phyloP scores from a whole-genome alignment of 2,329 filamentous ascomycete species.

The Gyromitra esculenta region DNA sequence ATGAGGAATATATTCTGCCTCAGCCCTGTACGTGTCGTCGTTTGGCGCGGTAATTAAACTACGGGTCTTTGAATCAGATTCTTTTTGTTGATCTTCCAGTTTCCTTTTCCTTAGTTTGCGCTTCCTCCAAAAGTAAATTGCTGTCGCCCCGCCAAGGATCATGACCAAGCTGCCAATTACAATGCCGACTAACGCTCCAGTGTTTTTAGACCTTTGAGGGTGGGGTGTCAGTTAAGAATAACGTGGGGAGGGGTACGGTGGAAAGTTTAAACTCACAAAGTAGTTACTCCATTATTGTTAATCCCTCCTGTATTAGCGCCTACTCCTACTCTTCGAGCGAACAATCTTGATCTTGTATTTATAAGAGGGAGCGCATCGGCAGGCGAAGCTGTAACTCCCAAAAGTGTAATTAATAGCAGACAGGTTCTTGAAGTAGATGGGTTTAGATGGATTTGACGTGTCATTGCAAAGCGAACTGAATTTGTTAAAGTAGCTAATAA shows the following conservation, averaged over 20 bases:
- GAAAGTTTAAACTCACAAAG: too few species aligned
- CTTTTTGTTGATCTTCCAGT: too few species aligned
- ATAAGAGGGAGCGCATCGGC: neutral
- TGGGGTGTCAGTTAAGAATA: neutral
- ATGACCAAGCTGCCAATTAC: neutral
- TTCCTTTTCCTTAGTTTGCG: neutral
- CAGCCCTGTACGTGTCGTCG: neutral
- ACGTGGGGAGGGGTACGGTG: too few species aligned
- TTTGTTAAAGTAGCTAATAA: neutral
- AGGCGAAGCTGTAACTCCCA: neutral
- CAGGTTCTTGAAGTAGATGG: neutral
- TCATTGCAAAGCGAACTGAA: neutral
- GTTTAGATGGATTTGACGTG: neutral
- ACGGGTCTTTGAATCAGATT: neutral
- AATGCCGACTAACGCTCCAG: neutral
- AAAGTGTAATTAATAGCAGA: neutral
- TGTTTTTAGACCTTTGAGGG: neutral
- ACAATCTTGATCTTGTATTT: neutral
- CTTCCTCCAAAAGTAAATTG: neutral
- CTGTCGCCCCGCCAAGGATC: neutral
- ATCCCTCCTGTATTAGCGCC: too few species aligned
- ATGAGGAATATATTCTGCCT: neutral
- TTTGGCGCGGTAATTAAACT: neutral
- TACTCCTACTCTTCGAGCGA: too few species aligned
- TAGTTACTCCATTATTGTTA: too few species aligned